Evolutionary conservation across 2,329 filamentous ascomycete species (phyloP).

Genomic region (Phaeoacremonium minimum): DNA sequence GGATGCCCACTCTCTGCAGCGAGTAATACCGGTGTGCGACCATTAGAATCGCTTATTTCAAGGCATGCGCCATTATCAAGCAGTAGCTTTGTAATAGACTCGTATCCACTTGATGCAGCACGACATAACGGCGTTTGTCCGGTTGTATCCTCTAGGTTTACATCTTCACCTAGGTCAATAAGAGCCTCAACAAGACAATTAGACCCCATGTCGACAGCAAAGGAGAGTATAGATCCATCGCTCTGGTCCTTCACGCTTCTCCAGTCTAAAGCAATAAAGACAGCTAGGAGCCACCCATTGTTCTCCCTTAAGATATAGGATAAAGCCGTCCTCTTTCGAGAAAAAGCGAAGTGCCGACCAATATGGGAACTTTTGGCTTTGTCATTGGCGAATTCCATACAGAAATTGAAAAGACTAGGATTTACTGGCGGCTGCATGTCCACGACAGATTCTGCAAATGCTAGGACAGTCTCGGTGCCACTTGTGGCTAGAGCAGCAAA

Average conservation of each 20-base stretch:
- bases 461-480: background rate
- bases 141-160: background rate
- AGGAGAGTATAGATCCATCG: too few species aligned
- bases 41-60: background rate
- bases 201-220: too few species aligned
- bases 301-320: background rate
- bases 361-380: background rate
- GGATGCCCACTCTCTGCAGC: background rate
- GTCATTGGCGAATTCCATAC: background rate
- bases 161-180: background rate
- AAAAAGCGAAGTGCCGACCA: background rate
- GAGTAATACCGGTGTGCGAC: background rate
- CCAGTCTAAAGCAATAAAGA: background rate
- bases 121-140: background rate
- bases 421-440: background rate
- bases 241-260: too few species aligned
- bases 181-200: background rate
- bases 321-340: background rate
- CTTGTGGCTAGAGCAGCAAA: background rate
- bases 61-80: background rate
- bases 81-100: background rate
- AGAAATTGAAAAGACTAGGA: background rate
- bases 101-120: background rate
- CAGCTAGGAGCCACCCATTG: background rate
- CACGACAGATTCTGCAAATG: background rate